Base-by-base conservation (phyloP, 169 alveolate species). In the Eimeria maxima region DNA sequence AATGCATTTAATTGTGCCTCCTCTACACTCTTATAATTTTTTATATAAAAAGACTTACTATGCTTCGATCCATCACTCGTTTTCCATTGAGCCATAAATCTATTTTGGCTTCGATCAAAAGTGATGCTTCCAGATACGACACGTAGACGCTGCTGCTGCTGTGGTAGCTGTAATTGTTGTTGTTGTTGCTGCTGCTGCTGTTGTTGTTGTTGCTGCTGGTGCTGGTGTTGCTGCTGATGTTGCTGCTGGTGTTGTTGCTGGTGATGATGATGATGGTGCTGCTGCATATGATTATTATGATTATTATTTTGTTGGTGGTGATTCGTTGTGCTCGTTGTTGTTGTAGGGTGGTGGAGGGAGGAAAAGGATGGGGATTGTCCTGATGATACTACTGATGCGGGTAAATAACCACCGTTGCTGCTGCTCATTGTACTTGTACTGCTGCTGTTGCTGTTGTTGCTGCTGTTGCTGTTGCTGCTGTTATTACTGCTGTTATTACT, bases 41-140 rank as follows among this genome's bases (percentile, higher is more conserved):
- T 97, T 27, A 97, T 97, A 69, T 97, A 97, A 69, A 97, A 97
- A 2, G 98, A 97, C 78, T 97, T 97, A 18, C 98, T 97, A 86
- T 97, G 98, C 69, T 97, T 97, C 13, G 97, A 96, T 24, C 98
- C 98, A 69, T 97, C 98, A n/a, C 96, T 53, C 33, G 98, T 97
- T 95, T 97, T 97, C 98, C 98, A 97, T 88, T 97, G 98, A 1
- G 98, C 98, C 98, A 97, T 97, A 73, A 97, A 97, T 20, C 98
- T 81, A 69, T 97, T 97, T 95, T 97, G 98, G 44, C 97, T 86
- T 71, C 97, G 95, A 90, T 97, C 98, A 55, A 95, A 97, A 3
- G 98, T 94, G 29, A 97, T 97, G 69, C 97, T 95, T 16, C 98
- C 98, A 16, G 98, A 97, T 24, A 97, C 98, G 38, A 97, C 98